Percentiles rank a stretch among this genome's conserved stretches.
These are phyloP conservation scores for Aspergillus melleus DNA, from an alignment of 2,329 filamentous ascomycete species.

Conservation along the genomic window DNA sequence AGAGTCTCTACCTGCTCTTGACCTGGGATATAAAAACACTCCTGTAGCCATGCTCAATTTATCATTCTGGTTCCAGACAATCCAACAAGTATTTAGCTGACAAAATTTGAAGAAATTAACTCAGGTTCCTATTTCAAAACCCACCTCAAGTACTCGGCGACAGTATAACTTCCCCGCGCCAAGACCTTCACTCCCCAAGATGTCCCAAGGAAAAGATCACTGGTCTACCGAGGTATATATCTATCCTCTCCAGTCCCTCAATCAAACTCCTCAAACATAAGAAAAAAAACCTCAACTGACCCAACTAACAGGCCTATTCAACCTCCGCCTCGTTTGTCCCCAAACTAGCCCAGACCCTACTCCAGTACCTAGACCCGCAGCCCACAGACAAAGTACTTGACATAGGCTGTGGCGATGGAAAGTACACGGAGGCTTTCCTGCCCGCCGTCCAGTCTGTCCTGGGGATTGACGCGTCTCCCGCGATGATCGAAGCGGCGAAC, in stretches of 20 bases:
- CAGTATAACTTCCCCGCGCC: background rate
- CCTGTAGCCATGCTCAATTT: background rate
- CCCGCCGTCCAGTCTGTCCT: constrained; percentile 52
- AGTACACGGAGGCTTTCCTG: constrained; percentile 58
- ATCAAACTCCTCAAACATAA: background rate
- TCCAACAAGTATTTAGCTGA: no score
- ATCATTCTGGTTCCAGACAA: background rate
- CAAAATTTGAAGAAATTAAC: background rate
- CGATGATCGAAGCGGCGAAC: constrained; percentile 59
- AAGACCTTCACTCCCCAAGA: background rate
- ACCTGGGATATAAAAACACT: background rate
- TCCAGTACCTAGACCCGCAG: constrained; percentile 60
- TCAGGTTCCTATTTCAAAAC: no score
- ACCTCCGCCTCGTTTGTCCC: constrained; percentile 65
- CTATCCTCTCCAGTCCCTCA: no score
- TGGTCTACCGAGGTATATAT: constrained; percentile 40
- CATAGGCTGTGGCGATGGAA: constrained; percentile 65
- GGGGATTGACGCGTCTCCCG: constrained; percentile 59
- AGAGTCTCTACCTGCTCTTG: background rate
- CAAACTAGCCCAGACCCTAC: constrained; percentile 59
- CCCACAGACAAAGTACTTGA: constrained; percentile 61
- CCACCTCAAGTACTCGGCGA: no score
- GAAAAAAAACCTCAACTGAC: background rate
- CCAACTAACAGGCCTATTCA: constrained; percentile 53
- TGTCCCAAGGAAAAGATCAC: constrained; percentile 30